A percentile compares a stretch with the other conserved stretches of the same genome.
phyloP scores from a whole-genome alignment of 345 rosid species.

The Brassica juncea region DNA sequence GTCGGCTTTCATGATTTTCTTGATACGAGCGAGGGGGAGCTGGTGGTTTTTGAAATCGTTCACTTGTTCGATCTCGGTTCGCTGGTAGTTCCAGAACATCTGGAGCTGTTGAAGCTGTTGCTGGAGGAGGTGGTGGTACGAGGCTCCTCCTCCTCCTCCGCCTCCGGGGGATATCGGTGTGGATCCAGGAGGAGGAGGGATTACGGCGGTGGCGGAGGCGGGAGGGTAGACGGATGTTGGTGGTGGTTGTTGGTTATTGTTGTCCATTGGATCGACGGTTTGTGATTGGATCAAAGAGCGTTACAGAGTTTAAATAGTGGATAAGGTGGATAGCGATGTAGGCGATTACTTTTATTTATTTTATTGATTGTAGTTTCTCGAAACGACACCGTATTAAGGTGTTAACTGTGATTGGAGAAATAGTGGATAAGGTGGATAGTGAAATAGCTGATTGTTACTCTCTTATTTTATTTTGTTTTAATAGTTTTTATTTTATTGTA shows the following conservation, averaged over 20 bases:
- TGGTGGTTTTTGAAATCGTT: slow-evolving; percentile 98
- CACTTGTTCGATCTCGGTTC: slow-evolving; percentile 84
- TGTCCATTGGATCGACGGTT: slow-evolving; percentile 34
- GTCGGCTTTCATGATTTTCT: slow-evolving; percentile 98
- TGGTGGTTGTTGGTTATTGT: slow-evolving; percentile 55
- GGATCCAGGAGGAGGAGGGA: slow-evolving; percentile 72
- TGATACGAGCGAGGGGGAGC: slow-evolving; percentile 90
- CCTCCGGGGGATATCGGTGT: slow-evolving; percentile 61
- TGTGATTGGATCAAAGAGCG: slow-evolving; percentile 41
- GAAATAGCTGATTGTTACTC: too few species aligned
- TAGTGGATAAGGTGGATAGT: too few species aligned
- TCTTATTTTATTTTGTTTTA: too few species aligned
- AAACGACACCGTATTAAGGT: background rate
- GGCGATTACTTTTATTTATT: slow-evolving; percentile 20
- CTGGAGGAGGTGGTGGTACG: slow-evolving; percentile 79
- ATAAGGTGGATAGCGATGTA: slow-evolving; percentile 46
- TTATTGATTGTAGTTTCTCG: too few species aligned
- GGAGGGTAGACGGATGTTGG: slow-evolving; percentile 55
- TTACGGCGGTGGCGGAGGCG: slow-evolving; percentile 35
- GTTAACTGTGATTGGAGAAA: background rate
- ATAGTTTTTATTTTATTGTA: too few species aligned
- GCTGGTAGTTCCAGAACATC: slow-evolving; percentile 80
- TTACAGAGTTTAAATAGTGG: slow-evolving; percentile 18
- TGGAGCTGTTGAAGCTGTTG: slow-evolving; percentile 92
- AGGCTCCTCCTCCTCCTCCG: slow-evolving; percentile 53